Evolutionary conservation across 2,329 filamentous ascomycete species (phyloP), one percentile per base, ranked within the genome.

Genomic region (Macrophomina phaseolina): DNA sequence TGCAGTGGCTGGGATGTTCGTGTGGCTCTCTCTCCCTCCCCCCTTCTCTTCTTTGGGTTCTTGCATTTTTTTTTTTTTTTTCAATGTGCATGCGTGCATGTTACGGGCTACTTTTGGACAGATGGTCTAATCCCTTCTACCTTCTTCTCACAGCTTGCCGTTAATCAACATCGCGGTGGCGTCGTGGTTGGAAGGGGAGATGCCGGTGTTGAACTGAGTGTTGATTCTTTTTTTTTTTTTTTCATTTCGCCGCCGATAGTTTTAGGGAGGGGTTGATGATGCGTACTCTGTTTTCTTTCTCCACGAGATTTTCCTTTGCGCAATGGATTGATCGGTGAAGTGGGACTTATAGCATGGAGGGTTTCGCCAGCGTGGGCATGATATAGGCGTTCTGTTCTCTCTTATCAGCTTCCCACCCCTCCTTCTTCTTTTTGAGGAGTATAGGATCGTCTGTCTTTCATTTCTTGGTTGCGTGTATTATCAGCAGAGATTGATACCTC

Each of bases 351-450:
- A 58, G 53, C 36, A 32, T 58, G 53, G 18, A 18, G 36, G 42
- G 12, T 45, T 45, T 28, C 8, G 28, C 46, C 12, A 38, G 45
- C 32, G 42, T 45, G 6, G 45, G 58, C 58, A 62, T 62, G 58
- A 62, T 62, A 62, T 18, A 32, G 58, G 58, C 45, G 58, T 62
- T 62, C 32, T 49, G 38, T 58, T 61, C 8, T 34, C 6, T 60
- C 55, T 60, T 18, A n/a, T 45, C 23, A n/a, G 32, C 14, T 23
- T 60, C 55, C 18, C 18, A 3, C 18, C 38, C 52, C 23, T 2
- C 23, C 23, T 38, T 36, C 18, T 45, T 58, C 32, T 45, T 58
- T 38, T 38, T 38, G 36, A 38, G 11, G 11, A 38, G 11, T 38
- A 12, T 12, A 38, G 36, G 36, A 8, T 38, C 8, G 2, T 45